phyloP scores from a whole-genome alignment of 306 rosid species.

The Begonia loranthoides region DNA sequence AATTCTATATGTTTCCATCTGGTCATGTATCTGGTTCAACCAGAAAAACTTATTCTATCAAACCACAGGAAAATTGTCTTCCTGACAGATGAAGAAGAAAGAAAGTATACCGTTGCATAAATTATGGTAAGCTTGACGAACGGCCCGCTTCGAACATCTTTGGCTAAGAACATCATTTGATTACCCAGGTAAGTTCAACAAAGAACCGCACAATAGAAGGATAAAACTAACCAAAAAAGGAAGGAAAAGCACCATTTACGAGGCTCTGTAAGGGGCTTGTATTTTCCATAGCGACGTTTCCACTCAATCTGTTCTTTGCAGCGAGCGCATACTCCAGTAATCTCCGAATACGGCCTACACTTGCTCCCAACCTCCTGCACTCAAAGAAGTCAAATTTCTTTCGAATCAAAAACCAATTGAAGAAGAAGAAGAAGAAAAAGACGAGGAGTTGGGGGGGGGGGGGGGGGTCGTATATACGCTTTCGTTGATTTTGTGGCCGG shows the following conservation, averaged over 20 bases:
- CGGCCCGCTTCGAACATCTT: slow-evolving; percentile 61
- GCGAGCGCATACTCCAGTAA: slow-evolving; percentile 79
- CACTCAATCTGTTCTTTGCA: slow-evolving; percentile 85
- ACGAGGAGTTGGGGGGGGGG: neutral
- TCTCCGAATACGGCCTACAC: slow-evolving; percentile 58
- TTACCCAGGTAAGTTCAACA: neutral
- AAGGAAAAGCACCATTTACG: slow-evolving; percentile 46
- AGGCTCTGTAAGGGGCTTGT: slow-evolving; percentile 69
- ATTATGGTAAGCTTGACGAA: slow-evolving; percentile 90
- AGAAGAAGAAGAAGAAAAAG: neutral
- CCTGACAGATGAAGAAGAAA: neutral
- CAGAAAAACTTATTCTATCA: too few relatives aligned
- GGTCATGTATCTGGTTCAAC: too few relatives aligned
- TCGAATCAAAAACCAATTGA: neutral
- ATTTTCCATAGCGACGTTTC: slow-evolving; percentile 86
- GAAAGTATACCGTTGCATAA: slow-evolving; percentile 51
- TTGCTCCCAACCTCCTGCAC: slow-evolving; percentile 77
- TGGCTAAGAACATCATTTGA: slow-evolving; percentile 37
- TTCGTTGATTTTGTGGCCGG: slow-evolving; percentile 75
- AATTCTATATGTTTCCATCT: too few relatives aligned
- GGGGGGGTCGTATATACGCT: slow-evolving; percentile 18
- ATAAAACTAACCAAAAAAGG: neutral
- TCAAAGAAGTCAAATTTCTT: neutral
- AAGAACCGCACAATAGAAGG: neutral
- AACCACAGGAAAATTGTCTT: too few relatives aligned